A percentile compares a stretch with the other conserved stretches of the same genome.
These are phyloP conservation scores for Ceratobasidium sp. DNA, from an alignment of 1,284 basidiomycete species.

Conservation along the genomic window DNA sequence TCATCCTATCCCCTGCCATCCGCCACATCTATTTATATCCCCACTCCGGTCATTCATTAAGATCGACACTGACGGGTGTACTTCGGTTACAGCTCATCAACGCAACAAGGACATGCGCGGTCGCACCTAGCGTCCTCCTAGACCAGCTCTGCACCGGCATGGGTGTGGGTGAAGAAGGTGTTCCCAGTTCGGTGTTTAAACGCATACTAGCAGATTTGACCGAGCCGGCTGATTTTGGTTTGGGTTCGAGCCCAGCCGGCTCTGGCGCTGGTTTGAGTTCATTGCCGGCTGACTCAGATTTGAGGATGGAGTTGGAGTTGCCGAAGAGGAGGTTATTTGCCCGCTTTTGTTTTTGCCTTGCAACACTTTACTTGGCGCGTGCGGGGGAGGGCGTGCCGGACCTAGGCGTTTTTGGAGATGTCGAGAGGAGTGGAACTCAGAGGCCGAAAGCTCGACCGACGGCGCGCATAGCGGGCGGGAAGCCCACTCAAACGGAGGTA, in stretches of 20 bases:
- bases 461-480: not conserved
- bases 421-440: not conserved
- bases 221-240: not conserved
- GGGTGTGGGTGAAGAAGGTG: too few relatives aligned
- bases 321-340: too few relatives aligned
- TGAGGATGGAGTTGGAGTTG: too few relatives aligned
- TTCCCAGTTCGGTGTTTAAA: conserved; percentile 19
- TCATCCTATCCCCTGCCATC: too few relatives aligned
- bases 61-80: not conserved
- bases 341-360: conserved; percentile 24
- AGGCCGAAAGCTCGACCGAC: conserved; percentile 23
- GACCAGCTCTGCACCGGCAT: conserved; percentile 7
- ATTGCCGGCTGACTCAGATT: too few relatives aligned
- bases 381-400: not conserved
- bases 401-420: conserved; percentile 15
- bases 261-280: too few relatives aligned
- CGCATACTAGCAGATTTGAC: not conserved
- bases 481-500: not conserved
- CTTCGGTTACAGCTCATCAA: conserved; percentile 23
- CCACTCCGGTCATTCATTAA: too few relatives aligned
- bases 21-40: too few relatives aligned
- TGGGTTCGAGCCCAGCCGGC: not conserved
- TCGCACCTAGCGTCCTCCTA: conserved; percentile 15
- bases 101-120: conserved; percentile 5
- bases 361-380: conserved; percentile 1